phyloP scores from a whole-genome alignment of 768 basidiomycete genomes.

The Kwoniella europaea region DNA sequence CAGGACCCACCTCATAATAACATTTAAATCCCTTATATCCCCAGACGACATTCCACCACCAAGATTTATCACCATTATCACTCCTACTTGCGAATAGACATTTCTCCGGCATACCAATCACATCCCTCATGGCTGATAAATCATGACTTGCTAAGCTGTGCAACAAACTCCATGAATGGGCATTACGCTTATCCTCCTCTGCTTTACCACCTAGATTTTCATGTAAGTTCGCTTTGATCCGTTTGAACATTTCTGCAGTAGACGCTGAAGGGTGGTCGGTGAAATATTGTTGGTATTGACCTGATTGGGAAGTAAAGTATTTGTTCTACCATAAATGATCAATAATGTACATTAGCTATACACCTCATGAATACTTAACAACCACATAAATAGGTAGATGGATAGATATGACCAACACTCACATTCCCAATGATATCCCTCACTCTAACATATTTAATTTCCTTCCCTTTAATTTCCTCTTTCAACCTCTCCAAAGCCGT shows the following conservation, averaged over 20 bases:
- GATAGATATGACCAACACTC: conserved; percentile 3
- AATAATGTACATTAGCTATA: too few species aligned
- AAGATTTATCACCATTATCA: conserved; percentile 7
- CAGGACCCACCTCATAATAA: conserved; percentile 45
- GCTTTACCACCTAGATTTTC: conserved; percentile 34
- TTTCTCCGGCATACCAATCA: conserved; percentile 41
- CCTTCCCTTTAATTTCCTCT: conserved; percentile 39
- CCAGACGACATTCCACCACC: conserved; percentile 38
- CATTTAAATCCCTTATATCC: conserved; percentile 46
- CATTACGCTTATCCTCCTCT: conserved; percentile 10
- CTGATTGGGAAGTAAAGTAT: conserved; percentile 48
- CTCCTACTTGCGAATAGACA: conserved; percentile 25
- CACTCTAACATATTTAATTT: conserved; percentile 44
- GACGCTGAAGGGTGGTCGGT: conserved; percentile 36
- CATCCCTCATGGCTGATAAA: conserved; percentile 49
- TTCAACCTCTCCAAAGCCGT: conserved; percentile 41
- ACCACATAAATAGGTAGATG: too few species aligned
- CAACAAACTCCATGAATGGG: conserved; percentile 37
- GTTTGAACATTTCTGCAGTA: conserved; percentile 9
- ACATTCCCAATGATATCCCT: conserved; percentile 51
- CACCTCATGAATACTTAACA: too few species aligned
- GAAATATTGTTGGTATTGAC: conserved; percentile 34
- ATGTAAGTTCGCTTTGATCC: conserved; percentile 18
- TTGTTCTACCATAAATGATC: conserved; percentile 15
- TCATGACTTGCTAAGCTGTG: conserved; percentile 46